These are phyloP conservation scores for Verruconis gallopava DNA, from an alignment of 2,329 filamentous ascomycete genomes.

Conservation along the genomic window DNA sequence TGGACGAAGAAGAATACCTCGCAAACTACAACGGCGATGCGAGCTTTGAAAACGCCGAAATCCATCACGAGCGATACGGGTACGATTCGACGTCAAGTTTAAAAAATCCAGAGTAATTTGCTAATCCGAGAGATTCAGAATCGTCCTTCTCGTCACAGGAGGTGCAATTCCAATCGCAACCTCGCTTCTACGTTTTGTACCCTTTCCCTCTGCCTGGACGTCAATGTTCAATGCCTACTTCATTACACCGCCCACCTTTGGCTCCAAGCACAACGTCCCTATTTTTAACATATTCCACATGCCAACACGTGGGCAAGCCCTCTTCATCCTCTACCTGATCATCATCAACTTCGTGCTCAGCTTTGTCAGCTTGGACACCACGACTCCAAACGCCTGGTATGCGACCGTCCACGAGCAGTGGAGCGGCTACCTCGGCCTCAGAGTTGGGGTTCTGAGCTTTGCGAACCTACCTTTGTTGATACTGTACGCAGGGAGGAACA, in stretches of 20 bases:
- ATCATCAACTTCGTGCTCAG: slow-evolving; percentile 26
- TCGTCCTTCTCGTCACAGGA: slow-evolving; percentile 17
- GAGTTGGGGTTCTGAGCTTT: slow-evolving; percentile 30
- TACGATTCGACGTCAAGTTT: no score
- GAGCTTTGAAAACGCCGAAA: slow-evolving; percentile 7
- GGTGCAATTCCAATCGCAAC: slow-evolving; percentile 18
- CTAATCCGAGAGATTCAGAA: slow-evolving; percentile 10
- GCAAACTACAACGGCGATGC: slow-evolving; percentile 6
- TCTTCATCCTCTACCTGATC: slow-evolving; percentile 32
- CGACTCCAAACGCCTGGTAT: slow-evolving; percentile 16
- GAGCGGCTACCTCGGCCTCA: slow-evolving; percentile 25
- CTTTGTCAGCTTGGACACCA: slow-evolving; percentile 18
- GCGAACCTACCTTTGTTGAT: slow-evolving; percentile 30
- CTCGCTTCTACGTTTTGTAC: slow-evolving; percentile 16
- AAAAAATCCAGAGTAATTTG: not conserved
- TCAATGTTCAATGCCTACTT: slow-evolving; percentile 21
- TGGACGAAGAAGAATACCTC: slow-evolving; percentile 3
- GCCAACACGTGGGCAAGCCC: slow-evolving; percentile 31
- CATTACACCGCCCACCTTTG: slow-evolving; percentile 21
- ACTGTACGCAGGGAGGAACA: slow-evolving; percentile 36
- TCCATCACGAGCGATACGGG: slow-evolving; percentile 1
- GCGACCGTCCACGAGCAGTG: slow-evolving; percentile 18
- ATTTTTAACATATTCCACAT: slow-evolving; percentile 25
- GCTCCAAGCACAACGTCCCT: slow-evolving; percentile 21
- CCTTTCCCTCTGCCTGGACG: slow-evolving; percentile 16